phyloP scores from a whole-genome alignment of 2,329 filamentous ascomycete genomes.

The Aspergillus persii region DNA sequence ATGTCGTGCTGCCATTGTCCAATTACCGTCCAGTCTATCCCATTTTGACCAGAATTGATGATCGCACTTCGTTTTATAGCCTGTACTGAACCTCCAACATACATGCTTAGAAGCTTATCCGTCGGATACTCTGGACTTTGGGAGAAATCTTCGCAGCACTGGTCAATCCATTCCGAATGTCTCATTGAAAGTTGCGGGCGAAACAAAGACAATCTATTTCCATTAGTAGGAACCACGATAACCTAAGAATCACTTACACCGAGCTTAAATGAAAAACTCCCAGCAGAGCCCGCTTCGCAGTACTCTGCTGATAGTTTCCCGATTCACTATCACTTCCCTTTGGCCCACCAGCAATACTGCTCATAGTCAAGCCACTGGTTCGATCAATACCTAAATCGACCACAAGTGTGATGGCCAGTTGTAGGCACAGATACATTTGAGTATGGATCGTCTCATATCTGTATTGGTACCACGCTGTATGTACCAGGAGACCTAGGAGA shows the following conservation, averaged over 20 bases:
- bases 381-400: constrained; percentile 3
- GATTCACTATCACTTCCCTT: background rate
- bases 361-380: constrained; percentile 1
- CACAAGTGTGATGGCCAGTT: constrained; percentile 7
- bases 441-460: constrained; percentile 9
- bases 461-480: constrained; percentile 13
- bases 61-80: background rate
- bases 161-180: constrained; percentile 10
- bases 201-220: constrained; percentile 7
- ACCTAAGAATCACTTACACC: background rate
- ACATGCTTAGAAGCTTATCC: constrained; percentile 4
- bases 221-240: background rate
- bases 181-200: constrained; percentile 11
- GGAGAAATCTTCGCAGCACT: constrained; percentile 2
- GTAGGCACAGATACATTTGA: constrained; percentile 10
- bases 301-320: background rate
- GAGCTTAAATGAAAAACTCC: constrained; percentile 11
- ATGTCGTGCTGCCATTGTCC: background rate
- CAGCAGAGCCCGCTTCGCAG: constrained; percentile 5
- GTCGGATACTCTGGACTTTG: constrained; percentile 7
- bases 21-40: background rate
- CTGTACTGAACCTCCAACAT: background rate
- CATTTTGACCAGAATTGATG: background rate
- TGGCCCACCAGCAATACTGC: background rate
- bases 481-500: constrained; percentile 9